Evolutionary conservation across 1,284 basidiomycete genomes (phyloP), one percentile per base, ranked within the genome.

Genomic region (Cryptococcus sp.): DNA sequence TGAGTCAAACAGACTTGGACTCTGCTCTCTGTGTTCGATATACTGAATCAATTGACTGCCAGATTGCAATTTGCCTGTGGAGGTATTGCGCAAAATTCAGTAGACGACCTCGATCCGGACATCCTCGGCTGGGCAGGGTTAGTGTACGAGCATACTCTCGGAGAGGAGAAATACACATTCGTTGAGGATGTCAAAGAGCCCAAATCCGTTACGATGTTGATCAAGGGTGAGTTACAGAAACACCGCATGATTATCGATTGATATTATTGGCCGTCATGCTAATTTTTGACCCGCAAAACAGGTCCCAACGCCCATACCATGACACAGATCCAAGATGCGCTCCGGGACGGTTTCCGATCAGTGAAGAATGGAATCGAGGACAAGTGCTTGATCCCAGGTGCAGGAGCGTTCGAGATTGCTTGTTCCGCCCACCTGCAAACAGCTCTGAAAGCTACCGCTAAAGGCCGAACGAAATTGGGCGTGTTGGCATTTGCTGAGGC

Each of bases 131-230:
- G 91, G 86, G 96, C 96, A 41, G 96, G 96, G 5, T 86, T 99
- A 54, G 93, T 99, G 26, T 99, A 99, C 80, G 96, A 99, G 80
- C 94, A 99, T 79, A 98, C 95, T 10, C 85, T 99, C 25, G 95
- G 96, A 65, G 96, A 99, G 80, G 96, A 99, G 76, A 99, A 99
- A 78, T 99, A 86, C 80, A 99, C 96, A 0, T 99, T 99, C 77
- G 84, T 99, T 49, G 96, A 99, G 79, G 92, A 99, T 63, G 93
- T 96, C 76, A 91, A 89, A 79, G 87, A 89, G 59, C 95, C 96
- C n/a, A 94, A 93, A 83, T 90, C 87, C 61, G 96, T 98, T 40
- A 99, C 96, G 7, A 84, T 99, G 56, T 84, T 99, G 61, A 91
- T 99, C 82, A 97, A 97, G 80, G 94, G 93, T 81, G 61, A 68